phyloP scores from a whole-genome alignment of 306 rosid genomes.

The Fragaria vesca region DNA sequence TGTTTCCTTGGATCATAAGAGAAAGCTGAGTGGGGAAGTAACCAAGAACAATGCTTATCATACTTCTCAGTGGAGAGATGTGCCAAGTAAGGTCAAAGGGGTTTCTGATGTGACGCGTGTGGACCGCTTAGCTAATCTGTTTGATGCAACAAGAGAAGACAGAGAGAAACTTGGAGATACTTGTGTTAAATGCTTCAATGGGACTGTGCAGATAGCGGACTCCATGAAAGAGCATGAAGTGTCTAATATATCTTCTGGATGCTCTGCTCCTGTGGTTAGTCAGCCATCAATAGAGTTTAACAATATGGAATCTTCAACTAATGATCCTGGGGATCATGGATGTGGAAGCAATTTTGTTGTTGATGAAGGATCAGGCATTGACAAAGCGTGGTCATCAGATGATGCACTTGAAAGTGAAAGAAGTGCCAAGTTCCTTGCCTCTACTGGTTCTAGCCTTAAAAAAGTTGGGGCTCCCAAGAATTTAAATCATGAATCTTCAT shows the following conservation, averaged over 20 bases:
- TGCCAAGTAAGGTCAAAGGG: conserved; percentile 53
- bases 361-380: conserved; percentile 63
- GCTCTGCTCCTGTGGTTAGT: conserved; percentile 51
- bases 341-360: conserved; percentile 35
- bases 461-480: conserved; percentile 29
- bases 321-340: conserved; percentile 39
- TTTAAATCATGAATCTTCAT: conserved; percentile 40
- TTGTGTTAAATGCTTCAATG: conserved; percentile 31
- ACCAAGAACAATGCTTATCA: conserved; percentile 24
- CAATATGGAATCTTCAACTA: conserved; percentile 39
- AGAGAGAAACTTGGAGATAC: conserved; percentile 29
- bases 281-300: conserved; percentile 45
- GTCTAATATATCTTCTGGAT: conserved; percentile 55
- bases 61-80: conserved; percentile 62
- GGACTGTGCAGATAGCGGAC: conserved; percentile 19
- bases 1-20: conserved; percentile 29
- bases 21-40: conserved; percentile 28
- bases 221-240: conserved; percentile 44
- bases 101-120: conserved; percentile 31
- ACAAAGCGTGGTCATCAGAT: conserved; percentile 50
- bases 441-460: conserved; percentile 29
- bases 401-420: conserved; percentile 49
- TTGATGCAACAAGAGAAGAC: conserved; percentile 36
- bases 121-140: conserved; percentile 30
- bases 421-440: conserved; percentile 36